phyloP scores from a whole-genome alignment of 768 basidiomycete genomes.

The Mrakia gelida region DNA sequence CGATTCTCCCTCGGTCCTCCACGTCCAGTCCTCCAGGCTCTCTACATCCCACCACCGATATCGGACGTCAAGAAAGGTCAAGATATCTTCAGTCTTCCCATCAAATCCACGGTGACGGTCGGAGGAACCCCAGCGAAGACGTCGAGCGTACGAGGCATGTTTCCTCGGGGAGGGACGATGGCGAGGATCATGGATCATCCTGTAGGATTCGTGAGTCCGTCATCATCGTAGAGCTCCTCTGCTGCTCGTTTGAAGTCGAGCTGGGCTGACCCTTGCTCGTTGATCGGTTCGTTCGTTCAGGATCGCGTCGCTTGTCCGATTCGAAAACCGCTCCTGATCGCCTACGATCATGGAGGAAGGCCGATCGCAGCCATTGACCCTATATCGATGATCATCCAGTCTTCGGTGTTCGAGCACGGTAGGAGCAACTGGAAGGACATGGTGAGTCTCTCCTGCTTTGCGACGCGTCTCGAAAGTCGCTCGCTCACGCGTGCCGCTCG shows the following conservation, averaged over 20 bases:
- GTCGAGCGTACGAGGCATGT: neutral
- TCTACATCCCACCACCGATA: neutral
- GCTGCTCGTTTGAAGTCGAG: no score
- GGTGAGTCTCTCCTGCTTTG: neutral
- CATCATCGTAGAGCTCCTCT: neutral
- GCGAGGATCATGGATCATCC: slow-evolving; percentile 11
- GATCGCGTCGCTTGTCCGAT: slow-evolving; percentile 22
- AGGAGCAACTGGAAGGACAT: slow-evolving; percentile 10
- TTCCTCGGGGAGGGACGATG: slow-evolving; percentile 20
- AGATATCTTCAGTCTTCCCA: neutral
- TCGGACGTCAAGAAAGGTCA: neutral
- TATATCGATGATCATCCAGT: neutral
- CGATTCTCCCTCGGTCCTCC: slow-evolving; percentile 24
- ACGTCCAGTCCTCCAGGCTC: neutral
- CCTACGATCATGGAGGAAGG: slow-evolving; percentile 1
- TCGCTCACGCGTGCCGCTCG: neutral
- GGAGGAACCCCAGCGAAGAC: neutral
- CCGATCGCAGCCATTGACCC: slow-evolving; percentile 19
- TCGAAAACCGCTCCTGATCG: slow-evolving; percentile 15
- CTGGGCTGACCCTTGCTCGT: no score
- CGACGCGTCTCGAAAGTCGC: neutral
- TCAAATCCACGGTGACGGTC: neutral
- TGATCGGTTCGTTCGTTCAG: neutral
- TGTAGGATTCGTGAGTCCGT: neutral
- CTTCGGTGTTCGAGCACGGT: neutral